phyloP scores from a whole-genome alignment of 2,329 filamentous ascomycete species.

The Colletotrichum euphorbiae region DNA sequence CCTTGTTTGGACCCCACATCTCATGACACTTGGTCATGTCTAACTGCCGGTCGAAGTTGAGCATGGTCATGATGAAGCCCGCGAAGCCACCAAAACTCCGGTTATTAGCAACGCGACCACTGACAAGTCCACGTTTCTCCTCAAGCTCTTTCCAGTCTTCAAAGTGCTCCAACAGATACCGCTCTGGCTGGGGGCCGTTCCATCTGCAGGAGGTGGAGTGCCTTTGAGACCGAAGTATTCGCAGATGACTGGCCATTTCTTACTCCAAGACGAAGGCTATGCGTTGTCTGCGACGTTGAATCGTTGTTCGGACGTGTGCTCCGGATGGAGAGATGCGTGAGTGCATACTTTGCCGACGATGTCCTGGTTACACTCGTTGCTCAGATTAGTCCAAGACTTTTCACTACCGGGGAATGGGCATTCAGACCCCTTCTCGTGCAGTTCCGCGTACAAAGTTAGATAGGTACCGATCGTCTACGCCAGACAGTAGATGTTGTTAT shows the following conservation, averaged over 20 bases:
- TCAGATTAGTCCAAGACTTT: constrained; percentile 47
- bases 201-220: constrained; percentile 46
- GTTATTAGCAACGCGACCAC: constrained; percentile 48
- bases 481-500: constrained; percentile 56
- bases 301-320: constrained; percentile 50
- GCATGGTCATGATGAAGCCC: constrained; percentile 48
- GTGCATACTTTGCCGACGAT: constrained; percentile 55
- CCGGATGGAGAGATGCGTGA: constrained; percentile 53
- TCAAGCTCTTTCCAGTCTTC: constrained; percentile 49
- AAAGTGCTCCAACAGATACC: constrained; percentile 48
- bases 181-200: constrained; percentile 39
- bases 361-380: constrained; percentile 53
- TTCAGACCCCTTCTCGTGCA: constrained; percentile 50
- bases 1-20: constrained; percentile 47
- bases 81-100: constrained; percentile 47
- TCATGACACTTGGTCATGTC: constrained; percentile 48
- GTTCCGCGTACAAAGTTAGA: constrained; percentile 50
- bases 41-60: constrained; percentile 50
- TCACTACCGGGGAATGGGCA: constrained; percentile 52
- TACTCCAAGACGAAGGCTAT: constrained; percentile 51
- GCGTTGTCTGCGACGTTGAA: constrained; percentile 57
- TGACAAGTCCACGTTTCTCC: constrained; percentile 48
- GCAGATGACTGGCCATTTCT: constrained; percentile 59
- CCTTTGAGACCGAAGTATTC: constrained; percentile 59
- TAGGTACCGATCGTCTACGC: constrained; percentile 54